Percentiles rank a stretch among this genome's conserved stretches.
These are phyloP conservation scores for Candida hispaniensis DNA, from an alignment of 805 yeast genomes.

Conservation along the genomic window DNA sequence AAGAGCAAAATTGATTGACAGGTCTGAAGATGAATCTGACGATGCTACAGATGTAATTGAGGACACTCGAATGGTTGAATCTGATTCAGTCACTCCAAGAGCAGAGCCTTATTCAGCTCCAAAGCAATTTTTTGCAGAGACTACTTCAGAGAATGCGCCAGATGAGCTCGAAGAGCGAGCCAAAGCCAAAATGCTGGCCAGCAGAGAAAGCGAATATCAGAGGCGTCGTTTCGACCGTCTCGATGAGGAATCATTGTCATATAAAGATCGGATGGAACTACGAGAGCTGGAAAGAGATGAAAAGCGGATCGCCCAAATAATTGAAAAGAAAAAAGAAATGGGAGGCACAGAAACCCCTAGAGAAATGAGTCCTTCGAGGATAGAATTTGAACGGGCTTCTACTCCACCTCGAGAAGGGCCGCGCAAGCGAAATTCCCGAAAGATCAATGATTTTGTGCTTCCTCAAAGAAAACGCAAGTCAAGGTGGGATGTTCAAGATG, in stretches of 20 bases:
- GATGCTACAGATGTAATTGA: too few relatives aligned
- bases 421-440: slow-evolving; percentile 21
- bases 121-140: slow-evolving; percentile 28
- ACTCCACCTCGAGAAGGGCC: slow-evolving; percentile 22
- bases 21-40: too few relatives aligned
- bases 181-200: slow-evolving; percentile 23
- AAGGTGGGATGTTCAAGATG: slow-evolving; percentile 26
- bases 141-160: slow-evolving; percentile 27
- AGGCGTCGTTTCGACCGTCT: slow-evolving; percentile 31
- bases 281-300: slow-evolving; percentile 35
- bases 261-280: slow-evolving; percentile 35
- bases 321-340: slow-evolving; percentile 24
- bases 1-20: too few relatives aligned
- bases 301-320: slow-evolving; percentile 24
- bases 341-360: slow-evolving; percentile 14
- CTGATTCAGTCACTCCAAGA: too few relatives aligned
- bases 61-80: too few relatives aligned
- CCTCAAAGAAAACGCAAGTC: slow-evolving; percentile 21
- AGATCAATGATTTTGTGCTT: slow-evolving; percentile 11
- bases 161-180: slow-evolving; percentile 23
- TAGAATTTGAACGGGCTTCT: slow-evolving; percentile 17
- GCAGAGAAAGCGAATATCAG: slow-evolving; percentile 41
- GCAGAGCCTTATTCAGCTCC: slow-evolving; percentile 35
- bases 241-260: slow-evolving; percentile 24
- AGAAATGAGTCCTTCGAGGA: slow-evolving; percentile 20